These are phyloP conservation scores for Coemansia sp. DNA, from an alignment of 192 early-diverging fungal species.

Conservation along the genomic window DNA sequence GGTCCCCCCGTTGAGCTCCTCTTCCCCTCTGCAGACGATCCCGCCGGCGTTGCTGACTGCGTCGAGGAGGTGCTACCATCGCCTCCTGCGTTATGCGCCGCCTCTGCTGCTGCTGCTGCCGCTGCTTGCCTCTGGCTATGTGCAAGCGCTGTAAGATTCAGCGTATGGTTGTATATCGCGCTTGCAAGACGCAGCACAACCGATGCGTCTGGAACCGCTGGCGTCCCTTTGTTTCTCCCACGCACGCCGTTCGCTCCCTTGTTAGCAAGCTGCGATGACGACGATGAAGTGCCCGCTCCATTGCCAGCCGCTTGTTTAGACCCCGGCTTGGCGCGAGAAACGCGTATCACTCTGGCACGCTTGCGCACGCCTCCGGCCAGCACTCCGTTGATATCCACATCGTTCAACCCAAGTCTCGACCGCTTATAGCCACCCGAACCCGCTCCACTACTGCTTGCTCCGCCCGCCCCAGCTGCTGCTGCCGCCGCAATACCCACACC, in stretches of 20 bases:
- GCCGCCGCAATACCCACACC: not conserved
- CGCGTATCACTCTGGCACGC: constrained; percentile 41
- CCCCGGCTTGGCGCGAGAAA: constrained; percentile 32
- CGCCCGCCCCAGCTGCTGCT: not conserved
- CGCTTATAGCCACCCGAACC: not conserved
- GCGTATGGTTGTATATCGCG: constrained; percentile 53
- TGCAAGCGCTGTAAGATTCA: constrained; percentile 33
- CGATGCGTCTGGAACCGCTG: constrained; percentile 27
- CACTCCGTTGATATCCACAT: not conserved
- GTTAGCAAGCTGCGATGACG: not conserved
- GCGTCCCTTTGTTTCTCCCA: constrained; percentile 11
- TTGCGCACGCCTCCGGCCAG: constrained; percentile 22
- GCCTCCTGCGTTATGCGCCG: not conserved
- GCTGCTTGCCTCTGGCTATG: constrained; percentile 27
- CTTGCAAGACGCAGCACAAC: constrained; percentile 46
- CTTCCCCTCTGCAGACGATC: constrained; percentile 1
- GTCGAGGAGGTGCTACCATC: not conserved
- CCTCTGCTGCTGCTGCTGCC: not conserved
- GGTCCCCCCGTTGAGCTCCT: not conserved
- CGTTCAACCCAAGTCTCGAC: constrained; percentile 2
- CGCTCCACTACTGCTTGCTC: not conserved
- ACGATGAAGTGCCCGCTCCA: not conserved
- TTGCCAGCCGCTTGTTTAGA: not conserved
- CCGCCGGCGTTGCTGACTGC: not conserved
- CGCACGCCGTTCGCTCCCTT: constrained; percentile 1